Evolutionary conservation across 23 red algal species (phyloP).

Genomic region (Gracilaria caudata): DNA sequence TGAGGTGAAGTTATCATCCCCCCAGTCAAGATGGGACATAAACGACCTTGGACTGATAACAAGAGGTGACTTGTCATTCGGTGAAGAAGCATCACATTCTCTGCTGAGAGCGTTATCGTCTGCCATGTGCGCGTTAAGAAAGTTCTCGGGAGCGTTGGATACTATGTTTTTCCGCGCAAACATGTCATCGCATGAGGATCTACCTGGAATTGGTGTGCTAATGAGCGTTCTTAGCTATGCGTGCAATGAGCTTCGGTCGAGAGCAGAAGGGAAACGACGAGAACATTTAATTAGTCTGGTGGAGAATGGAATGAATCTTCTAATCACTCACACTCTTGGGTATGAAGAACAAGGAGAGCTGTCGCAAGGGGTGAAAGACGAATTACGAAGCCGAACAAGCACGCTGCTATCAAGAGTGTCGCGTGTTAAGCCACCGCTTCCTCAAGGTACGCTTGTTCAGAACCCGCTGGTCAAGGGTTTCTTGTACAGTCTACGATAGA

Average conservation of each 20-base stretch:
- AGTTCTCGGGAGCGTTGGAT: conserved; percentile 44
- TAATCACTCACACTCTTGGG: conserved; percentile 36
- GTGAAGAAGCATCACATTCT: conserved; percentile 62
- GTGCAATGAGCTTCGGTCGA: conserved; percentile 37
- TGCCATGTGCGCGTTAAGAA: conserved; percentile 49
- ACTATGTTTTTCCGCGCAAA: conserved; percentile 41
- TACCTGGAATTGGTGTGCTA: conserved; percentile 43
- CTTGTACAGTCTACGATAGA: conserved; percentile 13
- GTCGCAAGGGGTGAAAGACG: conserved; percentile 57
- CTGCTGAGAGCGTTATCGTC: conserved; percentile 38
- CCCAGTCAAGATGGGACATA: conserved; percentile 42
- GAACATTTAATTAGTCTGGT: conserved; percentile 28
- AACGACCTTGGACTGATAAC: conserved; percentile 53
- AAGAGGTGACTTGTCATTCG: conserved; percentile 40
- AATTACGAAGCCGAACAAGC: conserved; percentile 29
- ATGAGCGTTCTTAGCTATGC: conserved; percentile 46
- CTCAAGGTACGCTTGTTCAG: conserved; percentile 20
- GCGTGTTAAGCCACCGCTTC: conserved; percentile 15
- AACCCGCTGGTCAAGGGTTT: conserved; percentile 13
- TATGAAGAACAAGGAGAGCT: conserved; percentile 45
- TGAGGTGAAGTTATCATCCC: conserved; percentile 2
- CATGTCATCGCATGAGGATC: conserved; percentile 41
- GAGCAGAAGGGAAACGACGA: conserved; percentile 41
- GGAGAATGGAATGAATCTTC: conserved; percentile 49
- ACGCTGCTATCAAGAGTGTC: conserved; percentile 21